A percentile compares a stretch with the other conserved stretches of the same genome.
These are phyloP conservation scores for Macrolepiota dolichaula DNA, from an alignment of 768 basidiomycete species.

Conservation along the genomic window DNA sequence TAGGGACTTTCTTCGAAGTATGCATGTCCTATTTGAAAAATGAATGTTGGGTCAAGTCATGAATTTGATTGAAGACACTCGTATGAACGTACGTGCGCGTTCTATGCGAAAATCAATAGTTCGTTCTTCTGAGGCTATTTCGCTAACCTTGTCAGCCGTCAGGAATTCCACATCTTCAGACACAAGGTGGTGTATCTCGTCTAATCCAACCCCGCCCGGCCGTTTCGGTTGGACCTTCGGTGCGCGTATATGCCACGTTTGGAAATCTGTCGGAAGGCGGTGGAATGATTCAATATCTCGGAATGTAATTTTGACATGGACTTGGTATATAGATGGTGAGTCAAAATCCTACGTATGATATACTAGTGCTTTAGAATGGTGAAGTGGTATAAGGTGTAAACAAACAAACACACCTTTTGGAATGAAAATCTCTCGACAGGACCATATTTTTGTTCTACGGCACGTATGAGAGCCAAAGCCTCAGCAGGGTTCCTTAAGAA, in stretches of 20 bases:
- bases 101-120: constrained; percentile 13
- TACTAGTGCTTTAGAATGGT: background rate
- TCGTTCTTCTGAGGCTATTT: constrained; percentile 10
- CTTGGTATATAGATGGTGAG: constrained; percentile 38
- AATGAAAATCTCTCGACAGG: constrained; percentile 40
- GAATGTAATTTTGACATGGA: constrained; percentile 42
- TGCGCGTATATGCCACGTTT: constrained; percentile 24
- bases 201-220: constrained; percentile 32
- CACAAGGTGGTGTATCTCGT: constrained; percentile 27
- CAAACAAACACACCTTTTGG: constrained; percentile 30
- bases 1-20: constrained; percentile 7
- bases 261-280: constrained; percentile 27
- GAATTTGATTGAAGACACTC: background rate
- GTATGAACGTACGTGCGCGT: constrained; percentile 13
- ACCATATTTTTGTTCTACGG: constrained; percentile 54
- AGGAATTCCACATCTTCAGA: constrained; percentile 12
- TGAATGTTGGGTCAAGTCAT: background rate
- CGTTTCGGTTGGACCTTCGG: constrained; percentile 17
- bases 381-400: background rate
- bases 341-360: constrained; percentile 42
- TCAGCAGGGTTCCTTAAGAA: constrained; percentile 45
- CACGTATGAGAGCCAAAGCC: constrained; percentile 47
- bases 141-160: constrained; percentile 8
- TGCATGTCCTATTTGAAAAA: background rate
- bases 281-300: constrained; percentile 36